These are phyloP conservation scores for Botryotinia globosa DNA, from an alignment of 2,329 filamentous ascomycete genomes.

Conservation along the genomic window DNA sequence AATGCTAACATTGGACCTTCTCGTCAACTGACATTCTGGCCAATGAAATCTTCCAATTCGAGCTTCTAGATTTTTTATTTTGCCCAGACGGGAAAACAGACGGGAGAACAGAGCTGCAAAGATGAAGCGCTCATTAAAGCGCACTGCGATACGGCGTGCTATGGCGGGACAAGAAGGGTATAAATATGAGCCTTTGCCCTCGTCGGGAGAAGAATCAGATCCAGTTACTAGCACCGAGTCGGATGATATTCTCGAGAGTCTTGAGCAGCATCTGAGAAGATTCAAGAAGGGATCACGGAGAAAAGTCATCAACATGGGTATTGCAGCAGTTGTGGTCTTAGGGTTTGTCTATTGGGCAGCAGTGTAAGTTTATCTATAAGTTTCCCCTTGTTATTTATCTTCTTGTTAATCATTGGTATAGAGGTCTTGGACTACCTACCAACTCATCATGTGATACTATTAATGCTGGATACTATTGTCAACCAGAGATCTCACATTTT, in stretches of 20 bases:
- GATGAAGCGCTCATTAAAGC: slow-evolving; percentile 24
- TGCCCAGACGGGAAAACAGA: not conserved
- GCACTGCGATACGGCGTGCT: not conserved
- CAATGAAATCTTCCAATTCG: slow-evolving; percentile 2
- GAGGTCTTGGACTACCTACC: slow-evolving; percentile 21
- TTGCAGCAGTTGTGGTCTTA: slow-evolving; percentile 27
- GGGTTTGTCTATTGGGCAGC: slow-evolving; percentile 30
- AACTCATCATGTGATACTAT: slow-evolving; percentile 35
- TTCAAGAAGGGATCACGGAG: slow-evolving; percentile 27
- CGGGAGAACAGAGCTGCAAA: slow-evolving; percentile 5
- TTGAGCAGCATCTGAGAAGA: slow-evolving; percentile 27
- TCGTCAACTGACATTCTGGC: not conserved
- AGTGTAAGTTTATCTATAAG: slow-evolving; percentile 24
- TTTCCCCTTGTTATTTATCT: not conserved
- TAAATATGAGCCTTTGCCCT: slow-evolving; percentile 31
- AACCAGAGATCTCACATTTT: slow-evolving; percentile 36
- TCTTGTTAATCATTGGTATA: slow-evolving; percentile 22
- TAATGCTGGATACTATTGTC: slow-evolving; percentile 36
- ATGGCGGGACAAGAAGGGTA: slow-evolving; percentile 13
- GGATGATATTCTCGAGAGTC: slow-evolving; percentile 17
- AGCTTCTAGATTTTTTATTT: not conserved
- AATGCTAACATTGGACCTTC: not conserved
- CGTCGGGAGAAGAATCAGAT: slow-evolving; percentile 12
- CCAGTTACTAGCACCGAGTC: slow-evolving; percentile 19
- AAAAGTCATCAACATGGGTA: slow-evolving; percentile 23